Base-by-base conservation (phyloP, 768 basidiomycete species). In the Boletus rubroflammeus region DNA sequence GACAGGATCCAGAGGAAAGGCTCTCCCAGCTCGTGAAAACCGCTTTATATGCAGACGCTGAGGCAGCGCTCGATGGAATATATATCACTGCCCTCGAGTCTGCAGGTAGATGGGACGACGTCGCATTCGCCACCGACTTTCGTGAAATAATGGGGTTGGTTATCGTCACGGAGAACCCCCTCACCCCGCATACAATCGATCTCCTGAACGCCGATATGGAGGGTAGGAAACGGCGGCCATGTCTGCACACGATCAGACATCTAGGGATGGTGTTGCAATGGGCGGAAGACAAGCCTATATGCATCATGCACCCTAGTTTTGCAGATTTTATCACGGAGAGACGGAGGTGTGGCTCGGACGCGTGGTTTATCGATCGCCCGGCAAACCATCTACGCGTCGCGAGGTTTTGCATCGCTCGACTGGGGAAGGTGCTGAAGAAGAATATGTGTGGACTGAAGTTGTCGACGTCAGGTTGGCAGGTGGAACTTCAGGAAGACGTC, bases 231-330 rank as follows among this genome's bases (percentile, higher is more conserved):
- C 60, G 60, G 25, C 61, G 66, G 3, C 70, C 66, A 5, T 64
- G 68, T 50, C 47, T 66, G 13, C 70, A 72, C 51, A 70, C 69
- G 28, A 62, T 70, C 50, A 55, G 57, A 28, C 62, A 63, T 58
- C 49, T 70, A 1, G 59, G 62, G 11, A 61, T 60, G 25, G 60
- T 70, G 21, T 47, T 70, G 47, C 70, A 63, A 29, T 69, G 67
- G 66, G 57, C 57, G 2, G 53, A 63, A 31, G 61, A 62, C 35
- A 56, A 63, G 19, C 62, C 65, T n/a, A 67, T 73, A 41, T 63
- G 53, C 15, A 61, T 69, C 3, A 64, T 67, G 55, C 72, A 73
- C 50, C 64, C 72, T 0, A 72, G 70, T 26, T 71, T 73, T 23
- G 58, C 56, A 6, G 72, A 74, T 47, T 73, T 74, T 38, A 57